phyloP scores from a whole-genome alignment of 2,329 filamentous ascomycete species.

The Alternaria burnsii region DNA sequence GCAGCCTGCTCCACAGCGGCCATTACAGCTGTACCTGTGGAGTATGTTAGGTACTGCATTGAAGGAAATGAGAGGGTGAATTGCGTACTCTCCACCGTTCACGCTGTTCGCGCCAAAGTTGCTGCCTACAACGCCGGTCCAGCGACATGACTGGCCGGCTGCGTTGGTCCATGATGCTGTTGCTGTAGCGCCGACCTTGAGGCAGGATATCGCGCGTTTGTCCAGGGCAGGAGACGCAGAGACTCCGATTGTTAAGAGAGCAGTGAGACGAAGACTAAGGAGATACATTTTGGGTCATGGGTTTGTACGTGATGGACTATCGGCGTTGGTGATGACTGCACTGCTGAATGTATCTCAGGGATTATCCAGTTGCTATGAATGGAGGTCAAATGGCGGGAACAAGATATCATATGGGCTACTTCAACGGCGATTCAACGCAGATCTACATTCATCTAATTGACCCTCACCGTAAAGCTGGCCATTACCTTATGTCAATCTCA shows the following conservation, averaged over 20 bases:
- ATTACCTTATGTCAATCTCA: not conserved
- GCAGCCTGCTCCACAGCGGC: slow-evolving; percentile 60
- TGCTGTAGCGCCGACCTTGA: slow-evolving; percentile 52
- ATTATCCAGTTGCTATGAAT: not conserved
- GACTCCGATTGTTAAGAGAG: not conserved
- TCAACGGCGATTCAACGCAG: not conserved
- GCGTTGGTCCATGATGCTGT: slow-evolving; percentile 59
- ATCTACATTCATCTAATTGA: not conserved
- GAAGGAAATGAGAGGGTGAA: not conserved
- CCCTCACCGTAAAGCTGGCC: not conserved
- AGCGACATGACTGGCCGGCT: slow-evolving; percentile 55
- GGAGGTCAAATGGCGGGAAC: not conserved
- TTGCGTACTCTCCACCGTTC: slow-evolving; percentile 58
- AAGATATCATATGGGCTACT: not conserved
- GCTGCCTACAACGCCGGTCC: slow-evolving; percentile 57
- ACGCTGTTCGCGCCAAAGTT: slow-evolving; percentile 58
- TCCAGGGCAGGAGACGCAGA: slow-evolving; percentile 10
- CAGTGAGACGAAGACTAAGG: not conserved
- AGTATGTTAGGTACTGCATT: slow-evolving; percentile 2
- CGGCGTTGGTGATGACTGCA: not conserved
- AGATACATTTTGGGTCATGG: not conserved
- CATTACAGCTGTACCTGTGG: slow-evolving; percentile 60
- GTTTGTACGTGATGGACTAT: not conserved
- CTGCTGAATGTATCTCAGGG: not conserved
- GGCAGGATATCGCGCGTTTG: slow-evolving; percentile 49